These are phyloP conservation scores for Penicillium goetzii DNA, from an alignment of 495 filamentous ascomycete species.

Conservation along the genomic window DNA sequence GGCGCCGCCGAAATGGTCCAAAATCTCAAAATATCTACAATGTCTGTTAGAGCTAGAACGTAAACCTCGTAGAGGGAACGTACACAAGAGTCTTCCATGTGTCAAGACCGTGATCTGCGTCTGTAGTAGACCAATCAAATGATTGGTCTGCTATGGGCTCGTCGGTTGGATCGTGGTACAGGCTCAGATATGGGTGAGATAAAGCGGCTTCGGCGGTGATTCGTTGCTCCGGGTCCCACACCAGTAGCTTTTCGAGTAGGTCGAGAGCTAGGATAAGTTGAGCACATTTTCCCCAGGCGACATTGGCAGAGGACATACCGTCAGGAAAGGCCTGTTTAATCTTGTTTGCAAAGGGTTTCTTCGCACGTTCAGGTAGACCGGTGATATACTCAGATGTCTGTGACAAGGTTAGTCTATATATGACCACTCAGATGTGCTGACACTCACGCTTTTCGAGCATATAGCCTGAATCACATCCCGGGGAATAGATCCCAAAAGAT, in stretches of 20 bases:
- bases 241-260: slow-evolving; percentile 93
- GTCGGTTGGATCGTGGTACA: slow-evolving; percentile 95
- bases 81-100: slow-evolving; percentile 99
- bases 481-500: slow-evolving; percentile 92
- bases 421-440: not conserved
- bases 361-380: not conserved
- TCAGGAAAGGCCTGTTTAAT: slow-evolving; percentile 40
- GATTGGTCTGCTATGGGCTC: slow-evolving; percentile 95
- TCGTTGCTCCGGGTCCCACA: slow-evolving; percentile 93
- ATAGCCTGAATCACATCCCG: slow-evolving; percentile 98
- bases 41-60: slow-evolving; percentile 20
- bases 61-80: slow-evolving; percentile 12
- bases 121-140: slow-evolving; percentile 99
- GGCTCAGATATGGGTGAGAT: slow-evolving; percentile 88
- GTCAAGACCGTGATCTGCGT: slow-evolving; percentile 94
- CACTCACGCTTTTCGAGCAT: slow-evolving; percentile 90
- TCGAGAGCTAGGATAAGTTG: slow-evolving; percentile 69
- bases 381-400: slow-evolving; percentile 1
- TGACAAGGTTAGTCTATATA: slow-evolving; percentile 59
- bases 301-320: slow-evolving; percentile 56
- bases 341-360: not conserved
- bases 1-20: slow-evolving; percentile 2
- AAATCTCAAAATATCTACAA: not conserved
- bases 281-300: not conserved
- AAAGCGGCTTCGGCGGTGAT: slow-evolving; percentile 82